Percentiles rank a stretch among this genome's conserved stretches.
These are phyloP conservation scores for Malus fusca DNA, from an alignment of 306 rosid genomes.

Conservation along the genomic window DNA sequence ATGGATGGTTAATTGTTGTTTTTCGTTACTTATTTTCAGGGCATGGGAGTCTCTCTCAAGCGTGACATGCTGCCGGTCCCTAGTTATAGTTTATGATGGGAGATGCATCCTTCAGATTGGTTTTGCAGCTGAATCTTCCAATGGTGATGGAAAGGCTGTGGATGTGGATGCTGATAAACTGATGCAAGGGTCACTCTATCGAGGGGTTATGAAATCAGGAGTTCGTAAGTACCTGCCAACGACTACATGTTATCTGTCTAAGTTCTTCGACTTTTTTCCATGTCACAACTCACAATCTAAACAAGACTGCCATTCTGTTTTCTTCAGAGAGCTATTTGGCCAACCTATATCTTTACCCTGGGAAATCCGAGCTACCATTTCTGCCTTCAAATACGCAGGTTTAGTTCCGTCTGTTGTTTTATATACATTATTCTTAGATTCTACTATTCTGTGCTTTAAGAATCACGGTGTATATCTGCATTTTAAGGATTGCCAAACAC, in stretches of 20 bases:
- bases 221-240: constrained; percentile 54
- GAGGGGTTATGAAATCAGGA: constrained; percentile 64
- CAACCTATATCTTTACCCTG: constrained; percentile 86
- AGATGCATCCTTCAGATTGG: constrained; percentile 72
- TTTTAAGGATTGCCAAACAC: background rate
- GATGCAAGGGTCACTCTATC: constrained; percentile 66
- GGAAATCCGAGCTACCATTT: constrained; percentile 88
- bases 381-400: constrained; percentile 92
- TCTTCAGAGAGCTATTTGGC: constrained; percentile 81
- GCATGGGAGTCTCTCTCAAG: constrained; percentile 62
- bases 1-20: constrained; percentile 15
- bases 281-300: background rate
- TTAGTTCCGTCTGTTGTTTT: background rate
- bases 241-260: constrained; percentile 9
- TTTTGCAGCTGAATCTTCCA: constrained; percentile 51
- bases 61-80: constrained; percentile 70
- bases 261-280: constrained; percentile 1
- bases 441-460: background rate
- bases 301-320: constrained; percentile 9
- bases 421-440: background rate
- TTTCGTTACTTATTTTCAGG: constrained; percentile 46
- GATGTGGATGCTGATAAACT: constrained; percentile 56
- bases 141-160: constrained; percentile 43
- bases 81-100: constrained; percentile 66
- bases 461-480: background rate